Base-by-base conservation (phyloP, 768 basidiomycete species). In the Rubroboletus pulcherrimus region DNA sequence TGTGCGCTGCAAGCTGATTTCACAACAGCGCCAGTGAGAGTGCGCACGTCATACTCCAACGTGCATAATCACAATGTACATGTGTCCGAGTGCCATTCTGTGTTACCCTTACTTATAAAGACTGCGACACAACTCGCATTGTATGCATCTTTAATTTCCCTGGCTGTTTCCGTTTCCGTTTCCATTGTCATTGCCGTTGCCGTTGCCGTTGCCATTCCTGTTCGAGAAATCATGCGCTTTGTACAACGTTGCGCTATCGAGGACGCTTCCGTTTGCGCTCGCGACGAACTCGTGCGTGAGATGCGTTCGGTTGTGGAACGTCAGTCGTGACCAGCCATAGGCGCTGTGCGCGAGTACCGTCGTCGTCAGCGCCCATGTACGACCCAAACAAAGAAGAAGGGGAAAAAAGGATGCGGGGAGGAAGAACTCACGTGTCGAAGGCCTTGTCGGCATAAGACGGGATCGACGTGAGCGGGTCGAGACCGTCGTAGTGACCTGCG, bases 231-330 rank as follows among this genome's bases (percentile, higher is more conserved):
- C 26, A 41, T 69, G 66, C 14, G 46, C 60, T 15, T 69, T 62
- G 53, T 69, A 69, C 52, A 69, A 47, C 0, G 65, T 63, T 9
- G 61, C 67, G 1, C 51, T 46, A 26, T 68, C 67, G 7, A 68
- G 51, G 9, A 68, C 47, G 12, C 45, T 61, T 19, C 67, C 67
- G n/a, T 69, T 68, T 7, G 67, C 67, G 33, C 67, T 68, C 37
- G 67, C 63, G 21, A 67, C 55, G 17, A 68, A 69, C 50, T 68
- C 67, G 42, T 68, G 67, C 4, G 67, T 69, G 38, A 68, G 55
- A 26, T 68, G 67, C 8, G 67, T 68, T 31, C 63, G 59, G 35
- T 68, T 69, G 51, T 69, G 67, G 60, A 68, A 67, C 33, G 61
- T 69, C 39, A 69, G 42, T 26, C 65, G 59, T 19, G 67, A 68